Conservation (phyloP, 805 yeast species). For the Isabelozyma rhagii region DNA sequence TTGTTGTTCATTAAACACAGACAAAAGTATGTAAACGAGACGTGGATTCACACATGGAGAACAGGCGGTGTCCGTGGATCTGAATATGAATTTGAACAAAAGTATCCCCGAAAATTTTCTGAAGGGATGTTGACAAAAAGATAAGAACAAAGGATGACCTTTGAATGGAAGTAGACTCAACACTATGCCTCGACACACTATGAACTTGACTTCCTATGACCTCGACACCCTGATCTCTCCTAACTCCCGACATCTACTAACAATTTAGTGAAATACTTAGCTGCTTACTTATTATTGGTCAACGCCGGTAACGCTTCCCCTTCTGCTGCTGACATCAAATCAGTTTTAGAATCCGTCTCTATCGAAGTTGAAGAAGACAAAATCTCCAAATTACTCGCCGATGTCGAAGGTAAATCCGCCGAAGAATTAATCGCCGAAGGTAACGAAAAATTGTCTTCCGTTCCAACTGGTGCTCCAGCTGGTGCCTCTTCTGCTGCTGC, state of each 20-base stretch:
- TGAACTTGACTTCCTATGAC: not conserved
- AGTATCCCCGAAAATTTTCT: not conserved
- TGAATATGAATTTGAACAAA: not conserved
- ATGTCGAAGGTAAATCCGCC: slow-evolving; percentile 33
- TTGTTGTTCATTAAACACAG: not conserved
- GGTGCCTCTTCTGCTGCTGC: slow-evolving; percentile 24
- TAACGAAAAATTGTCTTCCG: slow-evolving; percentile 34
- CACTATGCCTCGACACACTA: not conserved
- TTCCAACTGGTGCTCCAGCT: slow-evolving; percentile 32
- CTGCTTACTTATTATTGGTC: slow-evolving; percentile 46
- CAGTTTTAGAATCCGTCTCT: slow-evolving; percentile 39
- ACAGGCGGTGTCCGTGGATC: too few species aligned
- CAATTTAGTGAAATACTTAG: slow-evolving; percentile 42
- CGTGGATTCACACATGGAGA: not conserved
- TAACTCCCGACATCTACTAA: slow-evolving; percentile 15
- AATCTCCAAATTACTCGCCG: slow-evolving; percentile 31
- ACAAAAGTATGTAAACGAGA: not conserved
- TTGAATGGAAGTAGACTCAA: too few species aligned
- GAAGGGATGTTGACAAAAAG: too few species aligned
- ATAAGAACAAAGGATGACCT: too few species aligned
- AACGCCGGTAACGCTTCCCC: slow-evolving; percentile 46
- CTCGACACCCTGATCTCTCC: not conserved
- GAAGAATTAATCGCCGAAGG: slow-evolving; percentile 36
- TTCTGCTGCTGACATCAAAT: slow-evolving; percentile 39
- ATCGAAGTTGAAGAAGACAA: slow-evolving; percentile 34